Conservation (phyloP, 1,284 basidiomycete species). For the Pulchroboletus neoregius region DNA sequence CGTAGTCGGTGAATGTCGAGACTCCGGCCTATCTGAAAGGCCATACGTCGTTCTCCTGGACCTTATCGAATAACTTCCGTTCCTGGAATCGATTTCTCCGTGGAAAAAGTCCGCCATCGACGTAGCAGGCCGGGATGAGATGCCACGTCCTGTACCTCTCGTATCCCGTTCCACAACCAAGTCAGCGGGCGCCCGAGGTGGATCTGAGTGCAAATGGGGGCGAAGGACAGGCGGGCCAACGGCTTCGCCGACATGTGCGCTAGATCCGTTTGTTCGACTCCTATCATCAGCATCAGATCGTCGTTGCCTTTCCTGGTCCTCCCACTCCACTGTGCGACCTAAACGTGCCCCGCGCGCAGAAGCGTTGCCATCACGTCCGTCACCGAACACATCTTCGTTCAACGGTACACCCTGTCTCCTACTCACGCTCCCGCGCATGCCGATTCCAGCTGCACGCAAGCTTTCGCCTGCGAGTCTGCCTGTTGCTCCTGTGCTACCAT, state of each 20-base stretch:
- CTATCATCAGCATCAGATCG: constrained; percentile 16
- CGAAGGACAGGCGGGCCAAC: constrained; percentile 22
- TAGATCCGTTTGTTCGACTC: constrained; percentile 18
- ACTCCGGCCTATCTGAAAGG: constrained; percentile 23
- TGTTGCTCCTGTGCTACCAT: constrained; percentile 33
- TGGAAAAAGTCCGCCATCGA: constrained; percentile 33
- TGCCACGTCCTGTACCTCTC: constrained; percentile 10
- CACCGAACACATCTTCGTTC: constrained; percentile 40
- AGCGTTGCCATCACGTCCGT: constrained; percentile 13
- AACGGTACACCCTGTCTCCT: constrained; percentile 19
- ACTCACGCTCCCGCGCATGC: constrained; percentile 31
- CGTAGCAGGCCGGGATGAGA: constrained; percentile 29
- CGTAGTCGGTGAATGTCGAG: constrained; percentile 21
- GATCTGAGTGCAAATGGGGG: constrained; percentile 29
- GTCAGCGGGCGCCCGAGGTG: constrained; percentile 17
- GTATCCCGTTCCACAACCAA: constrained; percentile 23
- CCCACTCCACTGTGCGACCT: constrained; percentile 27
- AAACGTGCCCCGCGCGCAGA: constrained; percentile 20
- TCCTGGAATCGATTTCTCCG: constrained; percentile 14
- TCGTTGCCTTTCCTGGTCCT: constrained; percentile 19
- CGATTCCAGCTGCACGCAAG: constrained; percentile 66
- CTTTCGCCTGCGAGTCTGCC: constrained; percentile 64
- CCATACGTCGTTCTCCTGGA: constrained; percentile 28
- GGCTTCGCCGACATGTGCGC: constrained; percentile 14
- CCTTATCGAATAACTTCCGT: constrained; percentile 14